Base-by-base conservation (phyloP, 352 stramenopile genomes). In the Phytophthora hibernalis region DNA sequence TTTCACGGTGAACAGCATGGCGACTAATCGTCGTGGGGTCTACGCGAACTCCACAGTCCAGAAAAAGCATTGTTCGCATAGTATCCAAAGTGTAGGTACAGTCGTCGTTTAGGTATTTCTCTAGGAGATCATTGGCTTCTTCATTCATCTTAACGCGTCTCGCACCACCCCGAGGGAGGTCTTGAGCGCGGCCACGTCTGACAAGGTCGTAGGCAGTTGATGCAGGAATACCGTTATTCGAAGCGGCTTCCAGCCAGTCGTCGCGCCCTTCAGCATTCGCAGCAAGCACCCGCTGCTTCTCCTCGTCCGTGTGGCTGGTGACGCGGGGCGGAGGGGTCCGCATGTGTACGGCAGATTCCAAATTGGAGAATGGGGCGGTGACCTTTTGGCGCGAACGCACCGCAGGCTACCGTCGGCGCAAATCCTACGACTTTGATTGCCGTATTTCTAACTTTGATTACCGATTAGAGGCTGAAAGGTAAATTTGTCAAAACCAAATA, bases 1-100 rank as follows among this genome's bases (percentile, higher is more conserved):
- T 20, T 45, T 45, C n/a, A 57, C 18, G 5, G 31, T 66, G 49
- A 59, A 54, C 9, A 53, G 1, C 37, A 50, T 58, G 31, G 0
- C 38, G 33, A 11, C 22, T 53, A 5, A 65, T 58, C 2, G 47
- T 65, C 1, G 57, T 53, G 5, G 35, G 44, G 35, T 35, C 15
- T 5, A 58, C 22, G 5, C 20, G 15, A 2, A 58, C 15, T 7
- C 28, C 9, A 26, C 42, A 58, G 28, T 65, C 47, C 7, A 58
- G 0, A 5, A n/a, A 9, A 0, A 57, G 21, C 48, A 57, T 65
- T 3, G 16, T 7, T 1, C 21, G 12, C 57, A 58, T 53, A 4
- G 10, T 21, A 10, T 33, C 20, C 1, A 65, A 13, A n/a, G 57
- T 48, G n/a, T 53, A 53, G 12, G 45, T 53, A 22, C 45, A 53